phyloP scores from a whole-genome alignment of 768 basidiomycete genomes.

The Leccinum truebloodii region DNA sequence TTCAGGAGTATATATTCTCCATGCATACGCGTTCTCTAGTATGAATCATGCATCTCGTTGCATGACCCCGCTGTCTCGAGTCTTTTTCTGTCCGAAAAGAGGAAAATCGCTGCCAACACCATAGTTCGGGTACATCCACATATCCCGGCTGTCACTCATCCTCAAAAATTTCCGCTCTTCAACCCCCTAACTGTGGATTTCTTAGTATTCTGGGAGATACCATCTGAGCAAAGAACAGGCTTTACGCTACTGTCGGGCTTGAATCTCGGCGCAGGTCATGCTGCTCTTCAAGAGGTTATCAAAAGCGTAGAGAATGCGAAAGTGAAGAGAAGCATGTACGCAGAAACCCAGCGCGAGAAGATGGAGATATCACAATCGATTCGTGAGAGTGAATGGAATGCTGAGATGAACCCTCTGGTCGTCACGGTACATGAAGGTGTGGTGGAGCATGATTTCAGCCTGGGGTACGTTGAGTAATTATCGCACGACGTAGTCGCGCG shows the following conservation, averaged over 20 bases:
- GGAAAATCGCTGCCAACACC: constrained; percentile 40
- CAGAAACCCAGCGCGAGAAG: constrained; percentile 81
- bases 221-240: constrained; percentile 59
- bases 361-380: constrained; percentile 66
- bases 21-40: constrained; percentile 11
- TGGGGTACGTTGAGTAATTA: constrained; percentile 53
- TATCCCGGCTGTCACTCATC: constrained; percentile 53
- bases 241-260: constrained; percentile 58
- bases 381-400: constrained; percentile 71
- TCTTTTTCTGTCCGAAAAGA: constrained; percentile 55
- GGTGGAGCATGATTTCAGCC: constrained; percentile 62
- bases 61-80: constrained; percentile 29
- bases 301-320: constrained; percentile 61
- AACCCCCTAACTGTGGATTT: constrained; percentile 73
- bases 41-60: constrained; percentile 17
- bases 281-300: constrained; percentile 60
- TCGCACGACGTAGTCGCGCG: not conserved
- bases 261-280: constrained; percentile 69
- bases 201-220: constrained; percentile 74
- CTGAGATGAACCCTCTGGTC: constrained; percentile 73
- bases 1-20: not conserved
- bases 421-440: constrained; percentile 49
- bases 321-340: constrained; percentile 83
- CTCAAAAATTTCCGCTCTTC: constrained; percentile 77
- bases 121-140: constrained; percentile 49